Evolutionary conservation across 2,329 filamentous ascomycete genomes (phyloP).

Genomic region (Exophiala calicioides): DNA sequence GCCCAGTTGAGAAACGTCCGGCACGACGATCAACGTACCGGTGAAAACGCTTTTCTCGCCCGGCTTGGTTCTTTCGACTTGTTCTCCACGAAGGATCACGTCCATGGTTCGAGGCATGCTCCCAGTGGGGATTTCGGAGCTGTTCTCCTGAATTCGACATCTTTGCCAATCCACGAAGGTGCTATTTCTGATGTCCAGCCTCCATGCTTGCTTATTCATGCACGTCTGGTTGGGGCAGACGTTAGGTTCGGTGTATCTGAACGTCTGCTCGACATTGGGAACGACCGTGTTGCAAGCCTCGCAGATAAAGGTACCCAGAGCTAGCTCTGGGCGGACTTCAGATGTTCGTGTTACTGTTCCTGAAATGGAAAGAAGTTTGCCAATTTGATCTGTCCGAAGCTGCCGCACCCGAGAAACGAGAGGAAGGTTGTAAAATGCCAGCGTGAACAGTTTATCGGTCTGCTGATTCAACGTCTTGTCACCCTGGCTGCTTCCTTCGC

Average conservation of each 20-base stretch:
- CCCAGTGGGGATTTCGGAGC: conserved; percentile 94
- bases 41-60: conserved; percentile 99
- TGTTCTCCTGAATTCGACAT: conserved; percentile 96
- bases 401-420: conserved; percentile 83
- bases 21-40: conserved; percentile 91
- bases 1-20: conserved; percentile 91
- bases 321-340: conserved; percentile 91
- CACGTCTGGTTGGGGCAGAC: conserved; percentile 89
- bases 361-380: conserved; percentile 90
- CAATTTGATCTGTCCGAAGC: conserved; percentile 85
- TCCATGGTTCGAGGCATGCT: conserved; percentile 99
- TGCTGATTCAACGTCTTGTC: conserved; percentile 86
- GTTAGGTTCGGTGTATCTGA: conserved; percentile 94
- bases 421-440: conserved; percentile 91
- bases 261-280: conserved; percentile 93
- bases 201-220: conserved; percentile 89
- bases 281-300: conserved; percentile 82
- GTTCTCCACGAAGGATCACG: conserved; percentile 91
- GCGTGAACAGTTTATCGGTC: conserved; percentile 91
- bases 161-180: conserved; percentile 99
- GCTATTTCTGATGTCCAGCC: conserved; percentile 92
- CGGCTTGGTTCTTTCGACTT: conserved; percentile 95
- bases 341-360: conserved; percentile 96
- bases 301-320: conserved; percentile 87
- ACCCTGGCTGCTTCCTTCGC: conserved; percentile 61